Evolutionary conservation across 2,329 filamentous ascomycete genomes (phyloP).

Genomic region (Ceratocystis cacaofunesta): DNA sequence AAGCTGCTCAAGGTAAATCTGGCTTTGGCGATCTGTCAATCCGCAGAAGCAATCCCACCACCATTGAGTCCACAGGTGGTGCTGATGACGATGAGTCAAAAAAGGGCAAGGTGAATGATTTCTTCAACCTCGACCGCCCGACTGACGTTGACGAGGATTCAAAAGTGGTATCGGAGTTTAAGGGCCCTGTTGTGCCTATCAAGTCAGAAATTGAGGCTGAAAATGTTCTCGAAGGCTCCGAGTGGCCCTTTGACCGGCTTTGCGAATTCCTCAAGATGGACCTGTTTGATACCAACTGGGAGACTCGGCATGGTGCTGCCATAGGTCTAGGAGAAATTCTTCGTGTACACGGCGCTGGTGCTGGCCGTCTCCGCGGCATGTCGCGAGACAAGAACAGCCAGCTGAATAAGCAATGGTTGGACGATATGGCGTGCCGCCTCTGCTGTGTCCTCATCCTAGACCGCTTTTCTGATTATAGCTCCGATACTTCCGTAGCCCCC

Average conservation of each 20-base stretch:
- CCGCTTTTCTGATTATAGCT: slow-evolving; percentile 93
- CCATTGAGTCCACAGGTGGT: slow-evolving; percentile 44
- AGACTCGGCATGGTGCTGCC: slow-evolving; percentile 87
- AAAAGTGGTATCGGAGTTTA: slow-evolving; percentile 91
- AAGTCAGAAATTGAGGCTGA: slow-evolving; percentile 76
- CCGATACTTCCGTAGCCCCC: slow-evolving; percentile 89
- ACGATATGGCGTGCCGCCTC: slow-evolving; percentile 86
- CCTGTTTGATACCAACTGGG: slow-evolving; percentile 86
- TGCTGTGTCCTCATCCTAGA: slow-evolving; percentile 96
- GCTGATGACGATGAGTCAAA: slow-evolving; percentile 40
- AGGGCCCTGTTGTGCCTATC: slow-evolving; percentile 64
- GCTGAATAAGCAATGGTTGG: slow-evolving; percentile 73
- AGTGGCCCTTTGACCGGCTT: slow-evolving; percentile 89
- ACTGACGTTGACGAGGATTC: slow-evolving; percentile 71
- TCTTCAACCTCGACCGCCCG: slow-evolving; percentile 75
- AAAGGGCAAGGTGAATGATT: slow-evolving; percentile 56
- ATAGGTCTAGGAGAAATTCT: slow-evolving; percentile 88
- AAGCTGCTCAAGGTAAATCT: slow-evolving; percentile 72
- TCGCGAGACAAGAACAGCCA: slow-evolving; percentile 58
- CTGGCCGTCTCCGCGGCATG: slow-evolving; percentile 61
- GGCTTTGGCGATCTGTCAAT: slow-evolving; percentile 76
- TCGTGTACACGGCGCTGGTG: slow-evolving; percentile 78
- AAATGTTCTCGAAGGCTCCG: slow-evolving; percentile 57
- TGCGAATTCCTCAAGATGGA: slow-evolving; percentile 91
- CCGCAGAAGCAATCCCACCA: slow-evolving; percentile 44